Percentiles rank a stretch among this genome's conserved stretches.
These are phyloP conservation scores for Sisymbrium irio DNA, from an alignment of 345 rosid species.

Conservation along the genomic window DNA sequence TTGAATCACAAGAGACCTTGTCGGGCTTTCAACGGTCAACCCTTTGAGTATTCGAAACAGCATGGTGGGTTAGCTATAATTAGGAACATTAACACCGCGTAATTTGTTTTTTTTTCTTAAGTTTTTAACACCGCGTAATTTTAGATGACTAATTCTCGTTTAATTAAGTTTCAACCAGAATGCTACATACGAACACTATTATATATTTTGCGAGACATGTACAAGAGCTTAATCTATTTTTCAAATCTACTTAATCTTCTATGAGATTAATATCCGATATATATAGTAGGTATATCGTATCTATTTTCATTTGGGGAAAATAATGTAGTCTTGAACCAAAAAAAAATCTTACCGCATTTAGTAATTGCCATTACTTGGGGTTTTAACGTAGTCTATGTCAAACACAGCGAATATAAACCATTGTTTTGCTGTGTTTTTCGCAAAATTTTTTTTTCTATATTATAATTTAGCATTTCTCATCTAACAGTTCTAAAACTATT, in stretches of 20 bases:
- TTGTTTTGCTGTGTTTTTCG: not conserved
- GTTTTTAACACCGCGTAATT: no score
- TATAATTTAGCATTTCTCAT: not conserved
- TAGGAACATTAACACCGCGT: conserved; percentile 9
- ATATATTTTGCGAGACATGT: not conserved
- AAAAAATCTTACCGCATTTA: not conserved
- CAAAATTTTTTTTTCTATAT: not conserved
- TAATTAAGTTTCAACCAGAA: not conserved
- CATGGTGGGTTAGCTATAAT: not conserved
- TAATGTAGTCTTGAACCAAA: not conserved
- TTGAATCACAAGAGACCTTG: conserved; percentile 27
- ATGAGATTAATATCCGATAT: not conserved
- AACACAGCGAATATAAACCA: not conserved
- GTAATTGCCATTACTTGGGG: no score
- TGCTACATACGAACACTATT: not conserved
- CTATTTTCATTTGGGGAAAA: not conserved
- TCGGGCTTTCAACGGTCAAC: conserved; percentile 25
- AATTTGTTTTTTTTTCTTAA: not conserved
- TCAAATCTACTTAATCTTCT: not conserved
- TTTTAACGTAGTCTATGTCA: not conserved
- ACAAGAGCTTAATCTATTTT: not conserved
- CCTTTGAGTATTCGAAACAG: conserved; percentile 14
- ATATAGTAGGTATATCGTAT: not conserved
- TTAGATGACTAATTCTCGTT: conserved; percentile 12
- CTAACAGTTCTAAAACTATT: not conserved